Percentiles rank a stretch among this genome's conserved stretches.
phyloP scores from a whole-genome alignment of 2,329 filamentous ascomycete genomes.

The Chaetomiaceae sp. region DNA sequence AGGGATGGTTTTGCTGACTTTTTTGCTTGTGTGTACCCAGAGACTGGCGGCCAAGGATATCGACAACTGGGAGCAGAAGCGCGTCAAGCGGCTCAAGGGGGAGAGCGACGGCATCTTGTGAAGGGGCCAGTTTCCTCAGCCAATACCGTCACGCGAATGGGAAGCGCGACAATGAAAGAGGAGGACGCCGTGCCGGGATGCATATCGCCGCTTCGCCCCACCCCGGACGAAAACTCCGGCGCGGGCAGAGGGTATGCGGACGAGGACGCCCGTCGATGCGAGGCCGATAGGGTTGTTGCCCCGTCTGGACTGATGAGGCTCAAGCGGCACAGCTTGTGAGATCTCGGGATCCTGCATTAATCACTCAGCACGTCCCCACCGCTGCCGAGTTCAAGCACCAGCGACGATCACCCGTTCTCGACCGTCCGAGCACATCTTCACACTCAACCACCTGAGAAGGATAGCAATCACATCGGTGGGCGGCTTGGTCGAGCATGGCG shows the following conservation, averaged over 20 bases:
- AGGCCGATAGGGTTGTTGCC: neutral
- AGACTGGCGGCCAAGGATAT: conserved; percentile 82
- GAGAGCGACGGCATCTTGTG: conserved; percentile 80
- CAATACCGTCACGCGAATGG: neutral
- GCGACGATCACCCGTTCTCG: neutral
- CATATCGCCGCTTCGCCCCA: neutral
- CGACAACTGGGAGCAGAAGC: conserved; percentile 95
- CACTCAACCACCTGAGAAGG: no score
- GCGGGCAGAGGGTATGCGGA: neutral
- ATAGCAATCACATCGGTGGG: no score
- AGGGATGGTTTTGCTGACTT: neutral
- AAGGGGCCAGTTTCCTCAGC: neutral
- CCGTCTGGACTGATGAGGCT: no score
- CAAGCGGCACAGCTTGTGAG: no score
- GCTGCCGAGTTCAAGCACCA: no score
- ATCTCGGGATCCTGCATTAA: neutral
- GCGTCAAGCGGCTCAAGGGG: conserved; percentile 82
- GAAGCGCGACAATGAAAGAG: neutral
- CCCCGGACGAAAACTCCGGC: neutral
- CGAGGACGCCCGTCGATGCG: neutral
- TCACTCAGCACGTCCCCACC: no score
- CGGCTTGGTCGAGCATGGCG: no score
- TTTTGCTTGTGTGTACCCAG: conserved; percentile 39
- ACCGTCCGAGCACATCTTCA: neutral
- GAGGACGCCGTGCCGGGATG: neutral